Evolutionary conservation across 306 rosid genomes (phyloP), one percentile per base, ranked within the genome.

Genomic region (Cicer bijugum): DNA sequence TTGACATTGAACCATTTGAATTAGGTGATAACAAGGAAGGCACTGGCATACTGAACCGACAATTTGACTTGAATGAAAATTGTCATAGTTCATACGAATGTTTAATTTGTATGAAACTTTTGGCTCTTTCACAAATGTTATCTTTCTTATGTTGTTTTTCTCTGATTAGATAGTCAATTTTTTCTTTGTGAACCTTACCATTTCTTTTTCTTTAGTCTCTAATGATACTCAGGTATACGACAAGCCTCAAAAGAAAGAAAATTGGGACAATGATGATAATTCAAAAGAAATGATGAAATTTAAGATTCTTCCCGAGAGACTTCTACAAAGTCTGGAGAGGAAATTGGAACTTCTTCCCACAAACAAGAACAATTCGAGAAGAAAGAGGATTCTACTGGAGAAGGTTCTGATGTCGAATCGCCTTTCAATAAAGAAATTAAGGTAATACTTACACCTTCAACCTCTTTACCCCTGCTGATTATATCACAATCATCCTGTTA

Each of bases 1-100:
- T 2, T 6, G 66, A 12, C 19, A 35, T 15, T 48, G 17, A 48
- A 12, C 15, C 23, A 7, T 14, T 51, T 7, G 23, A 51, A 51
- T 15, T 7, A 51, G 19, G 57, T 10, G 10, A 64, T 5, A 35
- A 64, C 14, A 9, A 40, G 69, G 51, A 64, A 40, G 28, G 15
- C 37, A 16, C 6, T 38, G 12, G 1, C 23, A 8, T 35, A 37
- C 44, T 35, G 67, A 60, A 37, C 67, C 67, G n/a, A 38, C 7
- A 61, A 8, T 61, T 39, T 1, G 67, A 38, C 68, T 61, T 61
- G 67, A 60, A 37, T n/a, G 19, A 60, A 33, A 37, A 60, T 12
- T 1, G 10, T 60, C 19, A 8, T 20, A 6, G 16, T n/a, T 37
- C 69, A 15, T 16, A 16, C 39, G 69, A 40, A 1, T 9, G 15